Conservation (phyloP, 2,329 filamentous ascomycete genomes). For the Rhytidhysteron rufulum region DNA sequence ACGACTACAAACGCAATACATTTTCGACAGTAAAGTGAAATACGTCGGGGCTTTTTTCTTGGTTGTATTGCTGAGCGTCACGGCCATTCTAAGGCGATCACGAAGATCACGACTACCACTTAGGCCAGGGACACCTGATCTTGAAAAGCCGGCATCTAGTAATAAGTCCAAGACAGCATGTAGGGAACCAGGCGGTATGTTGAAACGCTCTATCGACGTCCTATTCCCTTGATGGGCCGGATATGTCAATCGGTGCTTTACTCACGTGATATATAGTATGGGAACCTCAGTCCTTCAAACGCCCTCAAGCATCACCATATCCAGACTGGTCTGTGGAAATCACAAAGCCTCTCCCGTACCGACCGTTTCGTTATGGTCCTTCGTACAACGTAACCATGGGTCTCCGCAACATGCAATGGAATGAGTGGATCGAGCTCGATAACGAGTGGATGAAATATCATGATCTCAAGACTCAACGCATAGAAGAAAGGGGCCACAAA, state of each 20-base stretch:
- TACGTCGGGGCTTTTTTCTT: conserved; percentile 25
- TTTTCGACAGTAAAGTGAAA: background rate
- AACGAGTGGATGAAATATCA: conserved; percentile 73
- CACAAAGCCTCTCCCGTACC: conserved; percentile 73
- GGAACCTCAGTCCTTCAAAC: conserved; percentile 55
- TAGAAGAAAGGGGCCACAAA: conserved; percentile 62
- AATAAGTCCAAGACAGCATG: conserved; percentile 31
- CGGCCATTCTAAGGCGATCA: conserved; percentile 23
- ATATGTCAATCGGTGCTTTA: conserved; percentile 1
- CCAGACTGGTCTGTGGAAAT: conserved; percentile 63
- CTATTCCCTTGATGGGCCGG: background rate
- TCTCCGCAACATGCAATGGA: conserved; percentile 63
- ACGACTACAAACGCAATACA: too few species aligned
- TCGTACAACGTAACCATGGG: conserved; percentile 77
- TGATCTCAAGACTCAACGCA: conserved; percentile 64
- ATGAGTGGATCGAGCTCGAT: conserved; percentile 83
- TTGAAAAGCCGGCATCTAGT: conserved; percentile 40
- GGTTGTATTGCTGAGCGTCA: conserved; percentile 28
- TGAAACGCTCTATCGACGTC: background rate
- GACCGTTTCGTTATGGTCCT: conserved; percentile 73
- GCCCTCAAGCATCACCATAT: conserved; percentile 60
- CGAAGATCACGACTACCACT: conserved; percentile 12
- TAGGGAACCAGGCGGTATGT: conserved; percentile 46
- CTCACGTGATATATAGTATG: conserved; percentile 44
- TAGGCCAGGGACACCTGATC: conserved; percentile 37